Conservation (phyloP, 768 basidiomycete genomes). For the Holtermannia corniformis region DNA sequence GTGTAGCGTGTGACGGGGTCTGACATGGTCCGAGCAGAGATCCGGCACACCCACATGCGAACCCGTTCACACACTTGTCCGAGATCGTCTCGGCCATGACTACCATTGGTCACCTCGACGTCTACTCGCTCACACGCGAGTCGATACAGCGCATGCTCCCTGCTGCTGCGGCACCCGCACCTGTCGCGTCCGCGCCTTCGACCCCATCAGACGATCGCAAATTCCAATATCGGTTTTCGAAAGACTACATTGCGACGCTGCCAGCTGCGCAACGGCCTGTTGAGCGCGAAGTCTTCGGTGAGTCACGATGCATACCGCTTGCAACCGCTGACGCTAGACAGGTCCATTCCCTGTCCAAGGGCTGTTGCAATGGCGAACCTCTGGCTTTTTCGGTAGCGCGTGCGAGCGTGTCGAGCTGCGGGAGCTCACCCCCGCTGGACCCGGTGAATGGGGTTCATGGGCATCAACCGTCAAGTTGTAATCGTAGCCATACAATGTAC, state of each 20-base stretch:
- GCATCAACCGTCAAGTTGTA: slow-evolving; percentile 10
- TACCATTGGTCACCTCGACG: slow-evolving; percentile 39
- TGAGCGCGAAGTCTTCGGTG: slow-evolving; percentile 41
- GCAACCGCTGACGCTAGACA: slow-evolving; percentile 8
- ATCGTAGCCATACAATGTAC: too few species aligned
- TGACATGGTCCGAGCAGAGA: background rate
- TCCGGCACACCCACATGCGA: slow-evolving; percentile 16
- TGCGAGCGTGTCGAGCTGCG: slow-evolving; percentile 41
- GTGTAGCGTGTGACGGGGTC: background rate
- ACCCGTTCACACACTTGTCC: slow-evolving; percentile 39
- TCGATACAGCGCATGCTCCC: slow-evolving; percentile 41
- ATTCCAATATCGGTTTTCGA: slow-evolving; percentile 42
- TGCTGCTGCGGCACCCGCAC: slow-evolving; percentile 2
- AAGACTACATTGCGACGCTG: slow-evolving; percentile 33
- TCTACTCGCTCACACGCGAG: slow-evolving; percentile 40
- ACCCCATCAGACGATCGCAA: slow-evolving; percentile 21
- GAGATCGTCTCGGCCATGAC: slow-evolving; percentile 37
- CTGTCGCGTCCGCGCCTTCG: slow-evolving; percentile 3
- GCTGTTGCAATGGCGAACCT: slow-evolving; percentile 34
- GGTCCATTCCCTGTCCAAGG: slow-evolving; percentile 37
- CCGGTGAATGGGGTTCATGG: slow-evolving; percentile 31
- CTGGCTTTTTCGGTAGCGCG: slow-evolving; percentile 40
- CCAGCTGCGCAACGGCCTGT: slow-evolving; percentile 38
- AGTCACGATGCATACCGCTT: too few species aligned
- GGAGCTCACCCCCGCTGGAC: slow-evolving; percentile 2